Evolutionary conservation across 768 basidiomycete species (phyloP), one percentile per base, ranked within the genome.

Genomic region (Gymnopilus junonius): DNA sequence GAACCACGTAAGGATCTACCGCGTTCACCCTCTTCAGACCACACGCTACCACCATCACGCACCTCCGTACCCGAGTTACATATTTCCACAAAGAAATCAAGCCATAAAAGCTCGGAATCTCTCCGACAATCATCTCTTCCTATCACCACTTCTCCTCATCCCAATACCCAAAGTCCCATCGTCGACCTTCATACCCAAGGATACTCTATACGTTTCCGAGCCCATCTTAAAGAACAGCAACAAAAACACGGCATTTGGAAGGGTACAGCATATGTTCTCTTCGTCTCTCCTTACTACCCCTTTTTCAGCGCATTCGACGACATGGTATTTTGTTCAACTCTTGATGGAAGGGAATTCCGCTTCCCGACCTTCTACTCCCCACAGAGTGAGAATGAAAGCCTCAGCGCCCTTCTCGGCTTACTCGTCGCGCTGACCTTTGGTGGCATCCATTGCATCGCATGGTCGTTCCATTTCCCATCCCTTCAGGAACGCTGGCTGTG

Each of bases 401-500:
- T 43, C 23, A 17, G 6, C 12, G 20, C 10, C n/a, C 15, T 55
- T 14, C 59, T 63, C 31, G 37, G 40, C 29, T 27, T 59, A 20
- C 17, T 31, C 37, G 46, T 58, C 2, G 34, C 60, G 8, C 32
- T 70, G 6, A n/a, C n/a, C 17, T 70, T 70, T 34, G 66, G 69
- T 1, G 69, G 61, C 4, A 59, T 70, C 21, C 69, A 70, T 45
- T 70, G 69, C 34, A 64, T 69, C 32, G 66, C 61, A 25, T 69
- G 66, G 68, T 32, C 53, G 11, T 67, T 63, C 29, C 17, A 56
- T 7, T 69, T 67, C 54, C 58, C n/a, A 34, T 62, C 17, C 1
- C 15, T 11, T 17, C 25, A 27, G 64, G 48, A 51, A 32, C 48
- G 31, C 29, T 51, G 29, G 48, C 31, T 51, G 8, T 51, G 48